Conservation (phyloP, 2,329 filamentous ascomycete genomes). For the Fusarium coffeatum region DNA sequence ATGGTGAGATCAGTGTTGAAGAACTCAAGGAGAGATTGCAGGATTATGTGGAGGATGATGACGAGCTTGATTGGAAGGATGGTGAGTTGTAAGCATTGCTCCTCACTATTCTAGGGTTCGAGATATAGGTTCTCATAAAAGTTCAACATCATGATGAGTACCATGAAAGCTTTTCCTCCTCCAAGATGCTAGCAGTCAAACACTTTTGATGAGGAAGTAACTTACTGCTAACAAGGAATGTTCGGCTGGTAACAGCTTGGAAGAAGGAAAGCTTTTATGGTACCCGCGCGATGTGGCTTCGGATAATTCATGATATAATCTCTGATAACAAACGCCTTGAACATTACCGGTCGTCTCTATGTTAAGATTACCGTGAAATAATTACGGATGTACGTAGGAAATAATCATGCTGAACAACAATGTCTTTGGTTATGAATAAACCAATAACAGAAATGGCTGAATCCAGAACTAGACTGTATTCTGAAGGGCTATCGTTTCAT, state of each 20-base stretch:
- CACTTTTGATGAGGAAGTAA: background rate
- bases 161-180: background rate
- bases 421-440: background rate
- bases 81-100: constrained; percentile 23
- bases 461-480: background rate
- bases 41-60: constrained; percentile 40
- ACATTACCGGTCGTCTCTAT: fast-evolving
- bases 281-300: background rate
- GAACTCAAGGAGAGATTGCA: constrained; percentile 48
- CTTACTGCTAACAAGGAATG: background rate
- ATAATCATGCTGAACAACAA: fast-evolving
- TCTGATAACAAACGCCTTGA: background rate
- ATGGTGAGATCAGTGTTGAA: constrained; percentile 45
- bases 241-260: background rate
- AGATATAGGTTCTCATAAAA: background rate
- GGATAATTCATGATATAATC: background rate
- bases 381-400: background rate
- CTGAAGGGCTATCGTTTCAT: background rate
- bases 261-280: background rate
- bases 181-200: background rate
- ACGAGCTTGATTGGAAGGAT: background rate
- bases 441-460: too few relatives aligned
- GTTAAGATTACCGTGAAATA: background rate
- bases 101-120: fast-evolving
- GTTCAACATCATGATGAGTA: background rate